Evolutionary conservation across 176 grass and related monocot genomes (phyloP).

Genomic region (Oryza rufipogon): DNA sequence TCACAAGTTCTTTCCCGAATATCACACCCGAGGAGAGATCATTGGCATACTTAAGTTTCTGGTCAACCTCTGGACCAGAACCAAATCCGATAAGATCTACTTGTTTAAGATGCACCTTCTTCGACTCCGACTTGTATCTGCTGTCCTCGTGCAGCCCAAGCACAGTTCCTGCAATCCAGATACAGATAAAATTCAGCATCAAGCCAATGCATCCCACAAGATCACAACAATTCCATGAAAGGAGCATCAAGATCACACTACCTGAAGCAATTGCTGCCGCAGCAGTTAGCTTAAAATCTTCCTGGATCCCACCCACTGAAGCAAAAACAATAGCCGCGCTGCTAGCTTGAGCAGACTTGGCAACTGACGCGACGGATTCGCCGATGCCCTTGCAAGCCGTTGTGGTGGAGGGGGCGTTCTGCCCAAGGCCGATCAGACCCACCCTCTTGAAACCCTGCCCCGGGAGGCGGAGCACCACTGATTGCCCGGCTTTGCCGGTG

Average conservation of each 20-base stretch:
- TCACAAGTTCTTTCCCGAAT: slow-evolving; percentile 94
- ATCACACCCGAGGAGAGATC: slow-evolving; percentile 87
- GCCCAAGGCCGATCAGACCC: slow-evolving; percentile 75
- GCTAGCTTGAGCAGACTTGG: slow-evolving; percentile 79
- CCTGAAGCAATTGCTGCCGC: slow-evolving; percentile 79
- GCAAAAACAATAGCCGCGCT: slow-evolving; percentile 72
- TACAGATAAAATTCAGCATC: slow-evolving; percentile 10
- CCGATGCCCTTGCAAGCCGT: slow-evolving; percentile 63
- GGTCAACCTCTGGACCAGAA: slow-evolving; percentile 62
- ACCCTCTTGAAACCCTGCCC: slow-evolving; percentile 90
- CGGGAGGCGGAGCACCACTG: slow-evolving; percentile 69
- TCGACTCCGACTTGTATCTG: slow-evolving; percentile 90
- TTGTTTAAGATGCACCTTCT: slow-evolving; percentile 79
- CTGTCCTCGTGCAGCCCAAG: slow-evolving; percentile 84
- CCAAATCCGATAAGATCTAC: slow-evolving; percentile 87
- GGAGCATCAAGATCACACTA: slow-evolving; percentile 15
- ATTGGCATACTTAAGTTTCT: slow-evolving; percentile 80
- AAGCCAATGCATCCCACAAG: neutral
- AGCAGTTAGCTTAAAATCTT: slow-evolving; percentile 63
- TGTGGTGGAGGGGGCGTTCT: slow-evolving; percentile 53
- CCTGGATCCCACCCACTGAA: slow-evolving; percentile 51
- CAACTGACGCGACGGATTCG: slow-evolving; percentile 67
- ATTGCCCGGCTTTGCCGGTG: slow-evolving; percentile 79
- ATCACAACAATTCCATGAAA: neutral
- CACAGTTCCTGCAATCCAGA: slow-evolving; percentile 64